Base-by-base conservation (phyloP, 2,329 filamentous ascomycete species). In the Fusarium bulbicola region DNA sequence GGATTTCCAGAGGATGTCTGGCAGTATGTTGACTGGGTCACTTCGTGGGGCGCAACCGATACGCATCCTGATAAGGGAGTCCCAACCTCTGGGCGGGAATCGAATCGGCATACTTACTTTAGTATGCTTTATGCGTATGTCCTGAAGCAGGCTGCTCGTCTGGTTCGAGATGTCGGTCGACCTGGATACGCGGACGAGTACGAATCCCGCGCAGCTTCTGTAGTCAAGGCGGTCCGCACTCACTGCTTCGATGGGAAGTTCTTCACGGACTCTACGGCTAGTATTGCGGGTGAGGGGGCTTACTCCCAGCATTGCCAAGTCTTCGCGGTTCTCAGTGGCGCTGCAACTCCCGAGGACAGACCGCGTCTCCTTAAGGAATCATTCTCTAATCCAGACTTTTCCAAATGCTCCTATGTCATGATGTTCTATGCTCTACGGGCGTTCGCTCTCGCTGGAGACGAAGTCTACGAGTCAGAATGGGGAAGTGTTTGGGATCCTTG, bases 341-440 rank as follows among this genome's bases (percentile, higher is more conserved):
- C 30, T 1, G 37, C 10, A 20, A 3, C 4, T 0, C 11, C 21
- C 3, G 20, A 43, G 2, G 37, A 43, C 2, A 4, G 5, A 1
- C 16, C 21, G 0, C 28, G 16, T 0, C 28, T 56, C 1, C 12
- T 43, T 0, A 8, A 9, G 6, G 37, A 43, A 0, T 32, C 53
- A 6, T 56, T 56, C 6, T 11, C 37, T 8, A 0, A 56, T 5
- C 37, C 37, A 4, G 1, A 0, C 4, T 59, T 63, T 5, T 60
- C 30, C 1, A 21, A 36, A 37, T 54, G 6, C 12, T 54, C 12
- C 3, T 60, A 21, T 6, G 53, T 54, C 1, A 63, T 63, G 61
- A 34, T 54, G 3, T 63, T 63, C 11, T 63, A 63, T 20, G 34
- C 43, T 36, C n/a, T 63, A 0, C 5, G 54, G 0, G 43, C 61